A percentile compares a stretch with the other conserved stretches of the same genome.
These are phyloP conservation scores for Hymenoscyphus scutula DNA, from an alignment of 2,329 filamentous ascomycete species.

Conservation along the genomic window DNA sequence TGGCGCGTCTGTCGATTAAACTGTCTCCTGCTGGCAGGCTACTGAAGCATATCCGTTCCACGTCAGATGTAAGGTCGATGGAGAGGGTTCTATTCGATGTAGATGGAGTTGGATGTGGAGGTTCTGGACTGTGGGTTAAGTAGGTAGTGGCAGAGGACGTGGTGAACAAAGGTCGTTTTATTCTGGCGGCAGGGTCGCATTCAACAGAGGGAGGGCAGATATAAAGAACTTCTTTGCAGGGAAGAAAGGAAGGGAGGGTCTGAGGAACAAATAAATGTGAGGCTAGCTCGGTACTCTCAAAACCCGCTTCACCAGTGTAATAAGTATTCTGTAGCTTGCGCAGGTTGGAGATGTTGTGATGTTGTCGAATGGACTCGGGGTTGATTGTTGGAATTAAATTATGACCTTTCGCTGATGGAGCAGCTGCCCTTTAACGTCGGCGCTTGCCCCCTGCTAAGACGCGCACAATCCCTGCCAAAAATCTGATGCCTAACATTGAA, in stretches of 20 bases:
- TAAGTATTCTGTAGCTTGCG: not conserved
- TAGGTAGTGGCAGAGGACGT: not conserved
- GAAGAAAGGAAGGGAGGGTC: not conserved
- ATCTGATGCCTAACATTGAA: not conserved
- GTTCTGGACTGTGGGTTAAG: not conserved
- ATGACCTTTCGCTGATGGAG: not conserved
- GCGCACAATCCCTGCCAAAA: not conserved
- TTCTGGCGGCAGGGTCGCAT: not conserved
- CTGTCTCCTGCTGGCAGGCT: not conserved
- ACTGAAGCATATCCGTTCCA: not conserved
- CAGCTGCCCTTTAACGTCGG: conserved; percentile 1
- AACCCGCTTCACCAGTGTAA: not conserved
- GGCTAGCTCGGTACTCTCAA: not conserved
- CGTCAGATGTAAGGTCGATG: not conserved
- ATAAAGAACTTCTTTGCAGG: not conserved
- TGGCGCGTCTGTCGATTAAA: not conserved
- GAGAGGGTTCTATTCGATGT: not conserved
- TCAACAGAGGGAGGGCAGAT: not conserved
- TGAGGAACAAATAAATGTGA: not conserved
- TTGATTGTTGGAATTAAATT: not conserved
- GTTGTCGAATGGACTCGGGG: not conserved
- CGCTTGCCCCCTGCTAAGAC: not conserved
- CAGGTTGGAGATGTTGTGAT: not conserved
- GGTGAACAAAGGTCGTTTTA: not conserved
- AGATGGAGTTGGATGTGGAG: not conserved